phyloP scores from a whole-genome alignment of 2,329 filamentous ascomycete species.

The Neonectria magnoliae region DNA sequence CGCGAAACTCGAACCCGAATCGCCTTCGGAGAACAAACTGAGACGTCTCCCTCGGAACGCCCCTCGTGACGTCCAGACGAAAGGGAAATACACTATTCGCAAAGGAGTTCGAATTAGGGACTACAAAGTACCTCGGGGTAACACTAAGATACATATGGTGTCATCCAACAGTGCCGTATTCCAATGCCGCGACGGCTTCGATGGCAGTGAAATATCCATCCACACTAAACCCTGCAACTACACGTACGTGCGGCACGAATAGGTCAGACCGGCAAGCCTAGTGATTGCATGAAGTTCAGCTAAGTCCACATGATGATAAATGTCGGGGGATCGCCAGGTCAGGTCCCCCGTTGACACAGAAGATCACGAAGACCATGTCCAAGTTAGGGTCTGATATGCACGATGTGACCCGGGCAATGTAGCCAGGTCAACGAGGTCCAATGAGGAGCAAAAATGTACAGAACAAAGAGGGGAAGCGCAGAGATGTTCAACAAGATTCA shows the following conservation, averaged over 20 bases:
- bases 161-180: constrained; percentile 31
- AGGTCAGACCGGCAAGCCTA: neutral
- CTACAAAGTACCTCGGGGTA: constrained; percentile 36
- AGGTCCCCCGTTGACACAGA: constrained; percentile 25
- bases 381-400: neutral
- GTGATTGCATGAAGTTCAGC: neutral
- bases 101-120: constrained; percentile 45
- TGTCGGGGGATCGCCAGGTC: neutral
- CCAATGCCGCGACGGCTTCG: constrained; percentile 47
- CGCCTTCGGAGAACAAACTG: constrained; percentile 26
- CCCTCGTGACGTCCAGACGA: constrained; percentile 38
- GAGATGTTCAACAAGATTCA: constrained; percentile 17
- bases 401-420: neutral
- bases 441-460: neutral
- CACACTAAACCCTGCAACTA: constrained; percentile 26
- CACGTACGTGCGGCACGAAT: neutral
- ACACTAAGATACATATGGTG: neutral
- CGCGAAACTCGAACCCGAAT: neutral
- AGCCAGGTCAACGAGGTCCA: neutral
- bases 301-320: neutral
- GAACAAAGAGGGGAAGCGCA: neutral
- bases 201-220: constrained; percentile 32
- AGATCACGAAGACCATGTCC: neutral
- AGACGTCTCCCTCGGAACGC: constrained; percentile 41
- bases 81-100: constrained; percentile 42